A percentile compares a stretch with the other conserved stretches of the same genome.
Conservation (phyloP, 2,329 filamentous ascomycete species). For the Xylariaceae sp. region DNA sequence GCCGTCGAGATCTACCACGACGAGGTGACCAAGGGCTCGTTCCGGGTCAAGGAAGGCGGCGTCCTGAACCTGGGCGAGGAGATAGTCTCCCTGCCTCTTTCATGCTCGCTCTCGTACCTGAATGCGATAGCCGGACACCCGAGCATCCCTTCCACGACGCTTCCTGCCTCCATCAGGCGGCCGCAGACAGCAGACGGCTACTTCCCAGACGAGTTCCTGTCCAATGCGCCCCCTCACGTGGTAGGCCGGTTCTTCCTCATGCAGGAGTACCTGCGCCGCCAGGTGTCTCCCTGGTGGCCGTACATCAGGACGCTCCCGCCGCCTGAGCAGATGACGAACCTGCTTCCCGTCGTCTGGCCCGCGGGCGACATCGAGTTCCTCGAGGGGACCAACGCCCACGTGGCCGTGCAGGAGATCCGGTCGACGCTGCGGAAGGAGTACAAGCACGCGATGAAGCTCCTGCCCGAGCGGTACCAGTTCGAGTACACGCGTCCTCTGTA, state of each 20-base stretch:
- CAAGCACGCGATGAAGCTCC: slow-evolving; percentile 35
- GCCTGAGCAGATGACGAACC: slow-evolving; percentile 43
- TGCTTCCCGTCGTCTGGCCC: slow-evolving; percentile 62
- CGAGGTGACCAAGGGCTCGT: slow-evolving; percentile 46
- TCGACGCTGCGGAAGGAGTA: slow-evolving; percentile 42
- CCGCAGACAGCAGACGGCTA: slow-evolving; percentile 11
- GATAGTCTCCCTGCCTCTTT: slow-evolving; percentile 48
- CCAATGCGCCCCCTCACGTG: slow-evolving; percentile 49
- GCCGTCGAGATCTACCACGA: slow-evolving; percentile 49
- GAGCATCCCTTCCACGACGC: slow-evolving; percentile 13
- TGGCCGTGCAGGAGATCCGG: slow-evolving; percentile 37
- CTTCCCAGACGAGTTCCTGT: slow-evolving; percentile 48
- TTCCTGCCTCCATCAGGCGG: slow-evolving; percentile 8
- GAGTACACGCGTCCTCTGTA: slow-evolving; percentile 48
- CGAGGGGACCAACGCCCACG: slow-evolving; percentile 28
- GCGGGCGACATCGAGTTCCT: slow-evolving; percentile 54
- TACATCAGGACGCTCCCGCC: slow-evolving; percentile 64
- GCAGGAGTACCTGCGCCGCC: slow-evolving; percentile 57
- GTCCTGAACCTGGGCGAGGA: slow-evolving; percentile 34
- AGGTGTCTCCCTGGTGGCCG: slow-evolving; percentile 59
- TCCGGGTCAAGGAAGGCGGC: slow-evolving; percentile 40
- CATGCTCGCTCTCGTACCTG: slow-evolving; percentile 52
- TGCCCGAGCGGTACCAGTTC: slow-evolving; percentile 30
- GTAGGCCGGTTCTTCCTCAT: slow-evolving; percentile 63
- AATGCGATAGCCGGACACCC: slow-evolving; percentile 42